These are phyloP conservation scores for Russula dissimulans DNA, from an alignment of 768 basidiomycete genomes.

Conservation along the genomic window DNA sequence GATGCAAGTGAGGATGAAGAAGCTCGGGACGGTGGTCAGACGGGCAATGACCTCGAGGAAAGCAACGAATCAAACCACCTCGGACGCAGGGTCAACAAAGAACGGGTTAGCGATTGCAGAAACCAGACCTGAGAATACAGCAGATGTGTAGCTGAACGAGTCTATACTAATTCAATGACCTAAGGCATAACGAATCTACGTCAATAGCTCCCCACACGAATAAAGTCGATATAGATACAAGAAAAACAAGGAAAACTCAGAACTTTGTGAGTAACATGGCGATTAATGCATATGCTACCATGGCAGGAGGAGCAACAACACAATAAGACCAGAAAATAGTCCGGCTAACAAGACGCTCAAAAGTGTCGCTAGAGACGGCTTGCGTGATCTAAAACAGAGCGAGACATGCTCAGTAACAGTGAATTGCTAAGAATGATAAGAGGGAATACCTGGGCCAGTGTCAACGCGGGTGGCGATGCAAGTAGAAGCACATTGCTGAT, in stretches of 20 bases:
- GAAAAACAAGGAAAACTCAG: conserved; percentile 22
- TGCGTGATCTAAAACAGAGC: conserved; percentile 56
- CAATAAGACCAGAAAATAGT: conserved; percentile 95
- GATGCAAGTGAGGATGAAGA: neutral
- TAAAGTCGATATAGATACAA: neutral
- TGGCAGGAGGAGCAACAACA: conserved; percentile 78
- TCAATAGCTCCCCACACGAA: neutral
- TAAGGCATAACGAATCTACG: neutral
- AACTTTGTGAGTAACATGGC: conserved; percentile 55
- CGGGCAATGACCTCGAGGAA: neutral
- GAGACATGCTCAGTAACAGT: conserved; percentile 25
- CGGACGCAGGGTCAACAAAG: neutral
- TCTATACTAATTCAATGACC: neutral
- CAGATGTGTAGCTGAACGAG: neutral
- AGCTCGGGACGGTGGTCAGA: neutral
- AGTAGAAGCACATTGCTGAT: conserved; percentile 78
- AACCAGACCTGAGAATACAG: neutral
- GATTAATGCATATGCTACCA: conserved; percentile 64
- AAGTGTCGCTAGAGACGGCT: conserved; percentile 76
- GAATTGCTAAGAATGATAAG: neutral
- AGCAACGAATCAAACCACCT: neutral
- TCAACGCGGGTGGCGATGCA: conserved; percentile 72
- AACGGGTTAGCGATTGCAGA: neutral
- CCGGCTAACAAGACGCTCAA: conserved; percentile 82
- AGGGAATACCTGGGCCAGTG: conserved; percentile 43